These are phyloP conservation scores for Coniochaeta sp. DNA, from an alignment of 2,329 filamentous ascomycete species.

Conservation along the genomic window DNA sequence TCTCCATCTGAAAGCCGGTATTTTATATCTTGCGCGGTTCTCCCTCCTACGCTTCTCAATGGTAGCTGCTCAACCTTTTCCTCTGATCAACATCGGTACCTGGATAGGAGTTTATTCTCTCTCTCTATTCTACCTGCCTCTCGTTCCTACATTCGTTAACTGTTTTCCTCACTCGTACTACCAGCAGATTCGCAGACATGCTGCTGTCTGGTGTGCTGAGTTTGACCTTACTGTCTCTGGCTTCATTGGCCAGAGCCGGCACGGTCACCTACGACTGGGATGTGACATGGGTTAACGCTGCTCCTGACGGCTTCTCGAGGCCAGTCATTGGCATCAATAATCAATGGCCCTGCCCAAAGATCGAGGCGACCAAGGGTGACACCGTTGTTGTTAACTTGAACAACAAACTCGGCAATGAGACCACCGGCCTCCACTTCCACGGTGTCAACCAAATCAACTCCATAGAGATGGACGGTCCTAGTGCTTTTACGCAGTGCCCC, in stretches of 20 bases:
- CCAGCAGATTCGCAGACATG: conserved; percentile 4
- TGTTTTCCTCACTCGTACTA: not conserved
- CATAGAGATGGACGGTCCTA: conserved; percentile 51
- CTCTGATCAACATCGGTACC: not conserved
- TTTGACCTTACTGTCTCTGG: conserved; percentile 11
- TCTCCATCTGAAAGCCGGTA: not conserved
- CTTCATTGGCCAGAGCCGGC: conserved; percentile 17
- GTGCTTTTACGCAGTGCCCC: conserved; percentile 45
- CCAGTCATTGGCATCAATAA: conserved; percentile 49
- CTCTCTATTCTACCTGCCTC: not conserved
- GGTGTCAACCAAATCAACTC: conserved; percentile 48
- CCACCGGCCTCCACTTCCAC: conserved; percentile 49
- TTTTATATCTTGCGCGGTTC: not conserved
- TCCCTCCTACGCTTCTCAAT: not conserved
- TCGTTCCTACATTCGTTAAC: not conserved
- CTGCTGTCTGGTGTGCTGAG: conserved; percentile 5
- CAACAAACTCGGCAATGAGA: conserved; percentile 46
- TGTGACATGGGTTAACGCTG: conserved; percentile 30
- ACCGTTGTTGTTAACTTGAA: conserved; percentile 38
- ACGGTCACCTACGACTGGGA: conserved; percentile 30
- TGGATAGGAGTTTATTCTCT: not conserved
- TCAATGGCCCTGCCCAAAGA: conserved; percentile 51
- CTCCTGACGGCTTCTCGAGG: conserved; percentile 27
- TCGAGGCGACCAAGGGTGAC: conserved; percentile 45
- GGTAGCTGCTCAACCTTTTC: not conserved